Evolutionary conservation across 192 early-diverging fungal genomes (phyloP), one percentile per base, ranked within the genome.

Genomic region (Mortierella claussenii): DNA sequence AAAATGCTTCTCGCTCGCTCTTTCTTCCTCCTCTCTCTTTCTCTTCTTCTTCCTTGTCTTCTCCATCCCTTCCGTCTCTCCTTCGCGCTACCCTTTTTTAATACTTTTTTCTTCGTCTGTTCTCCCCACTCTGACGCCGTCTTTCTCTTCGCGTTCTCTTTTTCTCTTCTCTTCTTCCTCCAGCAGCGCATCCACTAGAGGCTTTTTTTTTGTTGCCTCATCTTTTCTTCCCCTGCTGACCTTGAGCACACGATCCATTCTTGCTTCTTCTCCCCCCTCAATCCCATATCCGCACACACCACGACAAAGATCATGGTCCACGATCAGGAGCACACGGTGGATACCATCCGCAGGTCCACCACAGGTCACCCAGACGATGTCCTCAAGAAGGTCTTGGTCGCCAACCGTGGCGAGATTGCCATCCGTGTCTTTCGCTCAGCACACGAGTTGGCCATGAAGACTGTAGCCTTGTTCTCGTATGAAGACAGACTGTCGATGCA

Each of bases 401-500:
- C 80, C 56, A 86, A 86, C 78, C 82, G 85, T 69, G 85, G 85
- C 13, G 97, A 98, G 84, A 98, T 98, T 64, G 94, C 97, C 37
- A 94, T 97, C 80, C 89, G 97, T 42, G 87, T 98, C 74, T 94
- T 97, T 79, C 90, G 96, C 57, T 93, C 95, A 9, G 95, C 93
- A 1, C 93, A 96, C 78, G 93, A 96, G 83, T 85, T 97, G 31
- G 91, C 95, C 56, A 88, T 97, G 87, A 88, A 87, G 66, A 92
- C 95, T 48, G 89, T 97, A 12, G 92, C 93, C 31, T 84, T 97
- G 58, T 99, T 92, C 80, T 92, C 93, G 4, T 86, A 95, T 78
- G 96, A 96, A 79, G 97, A 98, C 83, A 81, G 95, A 58, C 85
- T 96, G 44, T 87, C 85, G 15, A 96, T 95, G 93, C 95, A 97